Evolutionary conservation across 1,284 basidiomycete species (phyloP), one percentile per base, ranked within the genome.

Genomic region (Trichosporon sp.): DNA sequence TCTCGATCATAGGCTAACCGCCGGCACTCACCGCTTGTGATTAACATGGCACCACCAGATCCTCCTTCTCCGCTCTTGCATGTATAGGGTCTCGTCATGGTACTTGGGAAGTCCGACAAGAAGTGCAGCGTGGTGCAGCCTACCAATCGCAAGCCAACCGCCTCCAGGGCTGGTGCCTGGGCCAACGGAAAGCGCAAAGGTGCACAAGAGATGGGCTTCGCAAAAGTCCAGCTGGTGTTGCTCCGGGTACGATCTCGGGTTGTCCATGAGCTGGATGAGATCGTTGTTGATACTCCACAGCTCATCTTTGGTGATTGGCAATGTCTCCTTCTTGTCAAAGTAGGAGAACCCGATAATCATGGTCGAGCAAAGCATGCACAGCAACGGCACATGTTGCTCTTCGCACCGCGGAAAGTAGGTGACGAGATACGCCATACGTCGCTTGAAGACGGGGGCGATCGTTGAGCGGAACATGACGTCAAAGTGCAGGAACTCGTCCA

Each of bases 381-480:
- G 34, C 0, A 42, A 23, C 2, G 62, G 62, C 2, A 42, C 62
- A 11, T 63, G 34, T 13, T 35, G 34, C 62, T 63, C 62, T 4
- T 38, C 62, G 12, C 35, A 38, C 3, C 35, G 21, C 11, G 62
- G 35, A 12, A 63, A 38, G 34, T 42, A 42, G 13, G 34, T 63
- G 35, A 63, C 34, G 13, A 63, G 62, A 25, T 63, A 27, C 15
- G n/a, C 34, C 34, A 42, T 38, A 21, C 62, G 62, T 5, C 34
- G 34, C 23, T 32, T 35, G 35, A 38, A 32, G 1, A 63, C 34
- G 3, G 11, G 34, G 5, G 62, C 34, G 7, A 38, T 23, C n/a
- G 23, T 25, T 11, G 34, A 11, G 31, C 64, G 64, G 47, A 65
- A 65, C 64, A 65, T 65, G 51, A 65, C 44, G n/a, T 65, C 64